Evolutionary conservation across 129 eudicot species (phyloP).

Genomic region (Helichrysum umbraculigerum): DNA sequence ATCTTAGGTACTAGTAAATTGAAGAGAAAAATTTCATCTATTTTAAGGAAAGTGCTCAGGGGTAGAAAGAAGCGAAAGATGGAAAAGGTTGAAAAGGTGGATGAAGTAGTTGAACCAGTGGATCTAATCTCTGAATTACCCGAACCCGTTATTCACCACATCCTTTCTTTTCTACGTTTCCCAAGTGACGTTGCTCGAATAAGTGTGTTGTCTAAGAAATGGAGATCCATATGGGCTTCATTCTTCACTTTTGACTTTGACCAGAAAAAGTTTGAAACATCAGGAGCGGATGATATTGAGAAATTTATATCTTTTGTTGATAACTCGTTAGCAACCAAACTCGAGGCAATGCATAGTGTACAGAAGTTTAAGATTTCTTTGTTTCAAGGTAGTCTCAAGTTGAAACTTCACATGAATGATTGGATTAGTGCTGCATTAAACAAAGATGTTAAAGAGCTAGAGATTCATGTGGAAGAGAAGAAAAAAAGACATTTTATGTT

Average conservation of each 20-base stretch:
- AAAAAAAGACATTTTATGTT: constrained; percentile 24
- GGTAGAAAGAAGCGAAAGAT: constrained; percentile 45
- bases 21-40: constrained; percentile 22
- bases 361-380: constrained; percentile 50
- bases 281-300: constrained; percentile 10
- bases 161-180: constrained; percentile 43
- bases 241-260: constrained; percentile 53
- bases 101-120: constrained; percentile 26
- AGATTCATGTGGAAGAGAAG: constrained; percentile 37
- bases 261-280: constrained; percentile 33
- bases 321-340: constrained; percentile 33
- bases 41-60: constrained; percentile 18
- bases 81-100: constrained; percentile 21
- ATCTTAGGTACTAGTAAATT: constrained; percentile 18
- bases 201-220: constrained; percentile 49
- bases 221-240: constrained; percentile 50
- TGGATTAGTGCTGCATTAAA: constrained; percentile 44
- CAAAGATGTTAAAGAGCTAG: constrained; percentile 55
- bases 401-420: background rate
- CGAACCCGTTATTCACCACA: constrained; percentile 53
- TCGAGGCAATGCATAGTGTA: constrained; percentile 32
- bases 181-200: constrained; percentile 53
- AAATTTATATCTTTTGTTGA: constrained; percentile 42
- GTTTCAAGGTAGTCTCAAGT: background rate
- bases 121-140: constrained; percentile 64